These are phyloP conservation scores for Chloropicon primus DNA, from an alignment of 139 green algal species.

Conservation along the genomic window DNA sequence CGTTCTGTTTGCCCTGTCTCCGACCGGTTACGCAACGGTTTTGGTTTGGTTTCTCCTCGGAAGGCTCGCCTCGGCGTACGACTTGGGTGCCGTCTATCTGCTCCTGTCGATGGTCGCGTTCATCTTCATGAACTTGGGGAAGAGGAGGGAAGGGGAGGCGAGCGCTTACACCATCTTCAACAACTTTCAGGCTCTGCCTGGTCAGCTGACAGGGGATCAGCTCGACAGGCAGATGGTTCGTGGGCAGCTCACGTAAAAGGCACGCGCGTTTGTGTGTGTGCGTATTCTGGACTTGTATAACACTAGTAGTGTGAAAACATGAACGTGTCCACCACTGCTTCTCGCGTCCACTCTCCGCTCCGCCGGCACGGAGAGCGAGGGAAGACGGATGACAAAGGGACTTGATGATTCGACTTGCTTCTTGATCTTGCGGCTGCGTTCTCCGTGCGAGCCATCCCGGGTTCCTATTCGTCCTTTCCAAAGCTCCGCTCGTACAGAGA, in stretches of 20 bases:
- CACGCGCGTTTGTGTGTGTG: too few relatives aligned
- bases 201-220: constrained; percentile 32
- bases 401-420: too few relatives aligned
- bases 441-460: too few relatives aligned
- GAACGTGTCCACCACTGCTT: too few relatives aligned
- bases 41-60: constrained; percentile 19
- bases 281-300: too few relatives aligned
- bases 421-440: not conserved
- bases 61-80: constrained; percentile 9
- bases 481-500: not conserved
- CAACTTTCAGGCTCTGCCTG: constrained; percentile 19
- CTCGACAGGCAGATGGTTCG: constrained; percentile 19
- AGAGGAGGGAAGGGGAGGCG: constrained; percentile 20
- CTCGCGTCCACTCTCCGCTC: too few relatives aligned
- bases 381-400: too few relatives aligned
- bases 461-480: not conserved
- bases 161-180: constrained; percentile 43
- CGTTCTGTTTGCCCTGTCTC: not conserved
- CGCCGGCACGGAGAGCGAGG: too few relatives aligned
- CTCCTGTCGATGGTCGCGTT: constrained; percentile 14
- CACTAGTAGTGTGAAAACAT: too few relatives aligned
- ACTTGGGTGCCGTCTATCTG: constrained; percentile 19
- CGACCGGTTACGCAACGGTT: not conserved
- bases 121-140: constrained; percentile 36
- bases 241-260: not conserved